Conservation (phyloP, 2,329 filamentous ascomycete genomes). For the Aspergillus floridensis region DNA sequence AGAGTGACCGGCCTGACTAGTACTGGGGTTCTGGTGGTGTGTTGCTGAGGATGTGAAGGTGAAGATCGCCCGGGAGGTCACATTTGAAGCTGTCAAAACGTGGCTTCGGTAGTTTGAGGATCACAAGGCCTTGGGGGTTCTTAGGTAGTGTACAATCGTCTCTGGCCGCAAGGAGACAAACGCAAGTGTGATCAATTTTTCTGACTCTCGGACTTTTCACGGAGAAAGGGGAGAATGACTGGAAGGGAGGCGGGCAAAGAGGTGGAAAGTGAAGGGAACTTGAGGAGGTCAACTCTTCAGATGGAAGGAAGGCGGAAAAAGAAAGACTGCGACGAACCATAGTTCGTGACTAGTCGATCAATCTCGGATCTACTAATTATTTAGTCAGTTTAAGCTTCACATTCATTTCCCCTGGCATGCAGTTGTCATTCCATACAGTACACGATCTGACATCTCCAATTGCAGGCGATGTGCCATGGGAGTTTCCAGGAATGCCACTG, state of each 20-base stretch:
- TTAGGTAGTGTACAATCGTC: neutral
- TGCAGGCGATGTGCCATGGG: neutral
- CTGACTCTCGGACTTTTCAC: neutral
- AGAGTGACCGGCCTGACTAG: neutral
- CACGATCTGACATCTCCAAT: slow-evolving; percentile 9
- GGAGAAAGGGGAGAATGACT: neutral
- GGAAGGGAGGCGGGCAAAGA: neutral
- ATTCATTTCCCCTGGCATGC: slow-evolving; percentile 5
- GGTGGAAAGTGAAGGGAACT: neutral
- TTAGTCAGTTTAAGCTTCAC: slow-evolving; percentile 13
- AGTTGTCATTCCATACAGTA: neutral
- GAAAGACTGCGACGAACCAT: slow-evolving; percentile 7
- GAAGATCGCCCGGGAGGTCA: neutral
- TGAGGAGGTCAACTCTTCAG: neutral
- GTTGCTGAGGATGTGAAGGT: neutral
- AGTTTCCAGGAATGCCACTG: neutral
- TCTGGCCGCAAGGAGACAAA: slow-evolving; percentile 10
- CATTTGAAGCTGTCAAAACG: slow-evolving; percentile 5
- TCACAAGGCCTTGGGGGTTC: neutral
- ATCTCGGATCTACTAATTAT: neutral
- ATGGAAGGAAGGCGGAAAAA: slow-evolving; percentile 4
- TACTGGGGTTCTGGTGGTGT: neutral
- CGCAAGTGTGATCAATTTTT: neutral
- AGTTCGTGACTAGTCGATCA: slow-evolving; percentile 7
- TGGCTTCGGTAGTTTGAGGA: neutral